Evolutionary conservation across 169 alveolate genomes (phyloP), one percentile per base, ranked within the genome.

Genomic region (Cytauxzoon felis): DNA sequence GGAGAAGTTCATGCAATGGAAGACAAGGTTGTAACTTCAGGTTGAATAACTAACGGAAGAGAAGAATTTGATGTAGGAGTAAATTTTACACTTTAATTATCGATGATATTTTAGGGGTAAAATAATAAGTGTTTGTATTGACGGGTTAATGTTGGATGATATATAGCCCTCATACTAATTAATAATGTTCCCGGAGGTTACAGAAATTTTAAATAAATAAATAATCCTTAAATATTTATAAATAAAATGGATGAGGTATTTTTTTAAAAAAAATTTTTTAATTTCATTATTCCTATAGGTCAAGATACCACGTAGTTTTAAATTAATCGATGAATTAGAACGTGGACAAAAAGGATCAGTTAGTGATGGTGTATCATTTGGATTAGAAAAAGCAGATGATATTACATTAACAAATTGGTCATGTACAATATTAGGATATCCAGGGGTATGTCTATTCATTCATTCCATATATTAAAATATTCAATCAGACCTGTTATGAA

Each of bases 281-380:
- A 47, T 47, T 11, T 7, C 32, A 0, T 16, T 36, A 6, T 4
- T 13, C 11, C 6, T 53, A 3, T 52, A 84, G 81, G 94, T 92
- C n/a, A 81, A 79, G 30, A 95, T 96, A 0, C 99, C 99, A 33
- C 91, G 99, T 81, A 95, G 96, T 70, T 96, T 96, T 82, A 93
- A 98, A 83, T 89, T 96, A 13, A 89, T 95, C 23, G 99, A 95
- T 56, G 99, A 96, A 80, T 81, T 96, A 57, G 99, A 96, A 76
- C 91, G 93, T 45, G 99, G 98, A 33, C 98, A 96, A 82, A 95
- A 96, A 82, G 99, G 98, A 21, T 90, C 90, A 49, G 94, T 93
- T 26, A 93, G 97, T 47, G 98, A 93, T 62, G 97, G 98, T 36
- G 97, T 93, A 7, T 91, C 98, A 21, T 95, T 93, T 63, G 99